Percentiles rank a stretch among this genome's conserved stretches.
phyloP scores from a whole-genome alignment of 345 rosid species.

The Hypericum perforatum region DNA sequence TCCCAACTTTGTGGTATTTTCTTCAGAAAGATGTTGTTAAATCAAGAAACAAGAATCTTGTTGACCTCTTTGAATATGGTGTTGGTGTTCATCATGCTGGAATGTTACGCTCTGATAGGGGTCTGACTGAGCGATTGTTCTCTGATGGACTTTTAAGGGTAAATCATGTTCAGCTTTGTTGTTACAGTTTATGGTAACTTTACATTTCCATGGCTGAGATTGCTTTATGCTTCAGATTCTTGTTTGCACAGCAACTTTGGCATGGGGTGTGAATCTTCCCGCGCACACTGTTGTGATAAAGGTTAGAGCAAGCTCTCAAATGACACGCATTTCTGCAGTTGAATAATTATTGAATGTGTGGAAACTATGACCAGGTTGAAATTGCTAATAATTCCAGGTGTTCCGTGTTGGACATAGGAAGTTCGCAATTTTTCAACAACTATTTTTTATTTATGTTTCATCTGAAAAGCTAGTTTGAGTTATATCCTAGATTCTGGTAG shows the following conservation, averaged over 20 bases:
- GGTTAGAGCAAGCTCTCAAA: conserved; percentile 34
- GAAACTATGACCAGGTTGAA: too few relatives aligned
- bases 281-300: conserved; percentile 97
- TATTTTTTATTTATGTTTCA: too few relatives aligned
- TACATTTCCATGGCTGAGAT: conserved; percentile 7
- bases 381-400: too few relatives aligned
- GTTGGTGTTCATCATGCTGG: conserved; percentile 96
- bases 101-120: conserved; percentile 89
- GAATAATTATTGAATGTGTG: too few relatives aligned
- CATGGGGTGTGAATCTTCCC: conserved; percentile 98
- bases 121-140: conserved; percentile 87
- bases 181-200: conserved; percentile 7
- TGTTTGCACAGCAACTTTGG: conserved; percentile 97
- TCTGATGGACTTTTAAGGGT: conserved; percentile 90
- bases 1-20: conserved; percentile 16
- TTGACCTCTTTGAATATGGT: conserved; percentile 62
- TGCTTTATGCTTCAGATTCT: conserved; percentile 54
- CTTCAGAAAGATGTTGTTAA: conserved; percentile 74
- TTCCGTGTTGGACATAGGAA: too few relatives aligned
- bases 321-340: too few relatives aligned
- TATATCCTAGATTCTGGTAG: too few relatives aligned
- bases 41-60: conserved; percentile 93
- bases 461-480: too few relatives aligned
- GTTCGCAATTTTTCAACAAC: too few relatives aligned
- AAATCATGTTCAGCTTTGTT: conserved; percentile 12